Evolutionary conservation across 257 asterid species (phyloP).

Genomic region (Solanum pennellii): DNA sequence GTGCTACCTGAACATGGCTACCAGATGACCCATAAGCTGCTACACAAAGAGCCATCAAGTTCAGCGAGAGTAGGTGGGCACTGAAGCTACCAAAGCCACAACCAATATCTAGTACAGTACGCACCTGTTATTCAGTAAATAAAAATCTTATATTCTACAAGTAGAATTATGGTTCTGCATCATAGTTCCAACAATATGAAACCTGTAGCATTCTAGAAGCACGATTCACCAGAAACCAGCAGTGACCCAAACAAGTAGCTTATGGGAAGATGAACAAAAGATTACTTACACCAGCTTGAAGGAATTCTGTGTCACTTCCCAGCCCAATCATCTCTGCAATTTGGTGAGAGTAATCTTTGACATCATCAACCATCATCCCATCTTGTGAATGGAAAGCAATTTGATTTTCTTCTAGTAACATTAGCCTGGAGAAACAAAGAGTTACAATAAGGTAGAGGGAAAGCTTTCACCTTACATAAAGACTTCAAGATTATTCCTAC

Average conservation of each 20-base stretch:
- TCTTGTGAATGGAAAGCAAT: slow-evolving; percentile 90
- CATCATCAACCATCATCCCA: slow-evolving; percentile 62
- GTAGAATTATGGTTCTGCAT: neutral
- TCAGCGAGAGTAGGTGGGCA: slow-evolving; percentile 77
- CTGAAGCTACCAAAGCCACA: slow-evolving; percentile 99
- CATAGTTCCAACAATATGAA: neutral
- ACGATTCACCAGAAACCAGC: neutral
- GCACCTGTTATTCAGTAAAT: slow-evolving; percentile 57
- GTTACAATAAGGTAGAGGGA: neutral
- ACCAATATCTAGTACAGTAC: slow-evolving; percentile 76
- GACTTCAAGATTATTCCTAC: neutral
- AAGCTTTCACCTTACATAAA: neutral
- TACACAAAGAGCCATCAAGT: slow-evolving; percentile 86
- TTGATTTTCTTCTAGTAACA: slow-evolving; percentile 97
- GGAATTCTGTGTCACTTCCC: slow-evolving; percentile 71
- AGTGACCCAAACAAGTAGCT: neutral
- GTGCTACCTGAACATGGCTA: slow-evolving; percentile 95
- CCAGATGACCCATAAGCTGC: slow-evolving; percentile 91
- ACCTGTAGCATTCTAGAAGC: neutral
- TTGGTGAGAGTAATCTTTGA: slow-evolving; percentile 79
- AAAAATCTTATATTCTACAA: neutral
- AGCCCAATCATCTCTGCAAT: slow-evolving; percentile 93
- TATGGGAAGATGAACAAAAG: neutral
- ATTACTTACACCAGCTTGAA: slow-evolving; percentile 77
- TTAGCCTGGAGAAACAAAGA: slow-evolving; percentile 50